A percentile compares a stretch with the other conserved stretches of the same genome.
These are phyloP conservation scores for Melanomma pulvis-pyrius DNA, from an alignment of 495 filamentous ascomycete genomes.

Conservation along the genomic window DNA sequence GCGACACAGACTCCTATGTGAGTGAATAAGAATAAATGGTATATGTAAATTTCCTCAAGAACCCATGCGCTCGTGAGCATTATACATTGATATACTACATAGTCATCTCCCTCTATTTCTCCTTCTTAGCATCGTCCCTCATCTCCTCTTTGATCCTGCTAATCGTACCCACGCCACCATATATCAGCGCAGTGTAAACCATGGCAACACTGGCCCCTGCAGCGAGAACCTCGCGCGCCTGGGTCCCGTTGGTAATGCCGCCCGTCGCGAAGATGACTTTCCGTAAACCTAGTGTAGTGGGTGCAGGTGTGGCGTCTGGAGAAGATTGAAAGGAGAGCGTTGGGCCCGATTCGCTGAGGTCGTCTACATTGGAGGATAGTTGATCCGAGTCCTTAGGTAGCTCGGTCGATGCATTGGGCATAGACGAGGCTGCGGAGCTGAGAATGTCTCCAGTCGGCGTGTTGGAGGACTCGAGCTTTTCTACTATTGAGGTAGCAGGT, in stretches of 20 bases:
- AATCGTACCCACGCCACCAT: constrained; percentile 82
- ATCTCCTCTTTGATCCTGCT: constrained; percentile 87
- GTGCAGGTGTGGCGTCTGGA: constrained; percentile 12
- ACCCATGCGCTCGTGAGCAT: background rate
- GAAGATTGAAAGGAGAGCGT: background rate
- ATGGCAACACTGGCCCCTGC: constrained; percentile 87
- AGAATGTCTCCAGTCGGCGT: background rate
- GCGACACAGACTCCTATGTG: background rate
- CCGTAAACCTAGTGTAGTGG: background rate
- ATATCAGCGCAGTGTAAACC: constrained; percentile 77
- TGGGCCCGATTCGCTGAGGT: constrained; percentile 17
- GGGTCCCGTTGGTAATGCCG: constrained; percentile 81
- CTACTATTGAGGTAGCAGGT: background rate
- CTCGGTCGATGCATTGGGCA: background rate
- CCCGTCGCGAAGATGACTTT: constrained; percentile 93
- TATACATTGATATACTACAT: background rate
- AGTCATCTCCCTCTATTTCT: background rate
- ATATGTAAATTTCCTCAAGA: background rate
- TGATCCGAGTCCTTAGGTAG: constrained; percentile 1
- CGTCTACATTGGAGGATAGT: constrained; percentile 13
- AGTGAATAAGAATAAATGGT: background rate
- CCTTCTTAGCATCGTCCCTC: constrained; percentile 53
- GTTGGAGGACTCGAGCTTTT: constrained; percentile 12
- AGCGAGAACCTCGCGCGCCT: constrained; percentile 76
- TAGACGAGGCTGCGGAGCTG: background rate